phyloP scores from a whole-genome alignment of 2,329 filamentous ascomycete genomes.

The Paraconiothyrium brasiliense region DNA sequence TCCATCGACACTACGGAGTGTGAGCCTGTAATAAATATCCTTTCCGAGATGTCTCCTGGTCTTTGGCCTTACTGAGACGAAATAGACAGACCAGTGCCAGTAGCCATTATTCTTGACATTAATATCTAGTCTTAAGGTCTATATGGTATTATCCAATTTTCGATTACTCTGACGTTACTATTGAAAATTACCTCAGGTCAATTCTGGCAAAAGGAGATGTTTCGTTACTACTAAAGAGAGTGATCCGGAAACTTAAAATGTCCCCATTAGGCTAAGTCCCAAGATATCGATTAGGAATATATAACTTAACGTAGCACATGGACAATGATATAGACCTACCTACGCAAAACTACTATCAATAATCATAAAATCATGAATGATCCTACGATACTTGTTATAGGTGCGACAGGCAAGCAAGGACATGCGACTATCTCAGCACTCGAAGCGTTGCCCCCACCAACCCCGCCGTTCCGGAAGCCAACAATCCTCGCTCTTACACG shows the following conservation, averaged over 20 bases:
- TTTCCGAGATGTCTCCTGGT: too few relatives aligned
- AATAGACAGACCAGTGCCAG: too few relatives aligned
- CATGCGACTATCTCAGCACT: slow-evolving; percentile 3
- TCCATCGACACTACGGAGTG: too few relatives aligned
- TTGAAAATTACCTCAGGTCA: too few relatives aligned
- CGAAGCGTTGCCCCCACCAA: not conserved
- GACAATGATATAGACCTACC: not conserved
- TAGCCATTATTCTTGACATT: too few relatives aligned
- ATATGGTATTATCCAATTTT: too few relatives aligned
- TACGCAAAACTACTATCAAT: not conserved
- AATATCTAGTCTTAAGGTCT: too few relatives aligned
- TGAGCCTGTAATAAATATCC: too few relatives aligned
- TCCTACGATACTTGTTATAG: not conserved
- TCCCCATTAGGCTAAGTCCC: slow-evolving; percentile 1
- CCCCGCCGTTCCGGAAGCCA: not conserved
- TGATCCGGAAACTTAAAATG: not conserved
- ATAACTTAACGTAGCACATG: not conserved
- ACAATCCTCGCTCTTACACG: not conserved
- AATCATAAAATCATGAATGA: not conserved
- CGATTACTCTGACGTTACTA: too few relatives aligned
- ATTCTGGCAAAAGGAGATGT: not conserved
- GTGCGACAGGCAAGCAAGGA: slow-evolving; percentile 3
- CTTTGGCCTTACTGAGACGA: too few relatives aligned
- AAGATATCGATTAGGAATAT: not conserved
- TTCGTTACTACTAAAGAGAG: not conserved